phyloP scores from a whole-genome alignment of 345 rosid species.

The Pistacia atlantica region DNA sequence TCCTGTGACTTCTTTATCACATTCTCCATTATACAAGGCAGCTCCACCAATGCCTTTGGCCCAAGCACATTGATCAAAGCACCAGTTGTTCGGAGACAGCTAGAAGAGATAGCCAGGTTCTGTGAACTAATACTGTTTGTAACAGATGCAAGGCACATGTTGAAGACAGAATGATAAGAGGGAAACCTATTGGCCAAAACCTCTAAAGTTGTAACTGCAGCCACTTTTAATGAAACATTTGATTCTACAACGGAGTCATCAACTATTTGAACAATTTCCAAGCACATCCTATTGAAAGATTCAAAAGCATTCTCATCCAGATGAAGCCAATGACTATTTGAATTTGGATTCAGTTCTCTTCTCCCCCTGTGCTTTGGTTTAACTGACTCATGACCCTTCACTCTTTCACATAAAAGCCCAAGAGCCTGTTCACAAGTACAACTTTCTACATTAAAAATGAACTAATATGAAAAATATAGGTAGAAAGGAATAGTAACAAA shows the following conservation, averaged over 20 bases:
- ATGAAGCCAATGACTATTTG: constrained; percentile 51
- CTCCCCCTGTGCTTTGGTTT: constrained; percentile 47
- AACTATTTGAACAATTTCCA: constrained; percentile 62
- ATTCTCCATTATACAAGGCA: constrained; percentile 74
- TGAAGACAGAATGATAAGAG: constrained; percentile 63
- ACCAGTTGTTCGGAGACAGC: constrained; percentile 76
- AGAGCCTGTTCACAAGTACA: constrained; percentile 60
- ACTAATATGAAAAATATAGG: neutral
- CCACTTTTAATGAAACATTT: constrained; percentile 52
- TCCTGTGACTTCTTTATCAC: constrained; percentile 43
- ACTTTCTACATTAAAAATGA: neutral
- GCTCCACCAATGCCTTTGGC: constrained; percentile 72
- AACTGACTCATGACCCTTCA: constrained; percentile 49
- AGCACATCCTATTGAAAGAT: constrained; percentile 61
- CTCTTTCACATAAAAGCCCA: constrained; percentile 66
- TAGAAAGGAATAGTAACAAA: neutral
- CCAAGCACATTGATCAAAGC: constrained; percentile 86
- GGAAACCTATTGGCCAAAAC: constrained; percentile 69
- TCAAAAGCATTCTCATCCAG: constrained; percentile 56
- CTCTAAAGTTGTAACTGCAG: constrained; percentile 80
- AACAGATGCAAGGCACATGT: constrained; percentile 68
- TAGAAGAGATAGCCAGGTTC: constrained; percentile 61
- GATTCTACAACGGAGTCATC: constrained; percentile 54
- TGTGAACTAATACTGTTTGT: constrained; percentile 59
- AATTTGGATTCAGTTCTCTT: constrained; percentile 33